These are phyloP conservation scores for Fusarium redolens DNA, from an alignment of 2,329 filamentous ascomycete species.

Conservation along the genomic window DNA sequence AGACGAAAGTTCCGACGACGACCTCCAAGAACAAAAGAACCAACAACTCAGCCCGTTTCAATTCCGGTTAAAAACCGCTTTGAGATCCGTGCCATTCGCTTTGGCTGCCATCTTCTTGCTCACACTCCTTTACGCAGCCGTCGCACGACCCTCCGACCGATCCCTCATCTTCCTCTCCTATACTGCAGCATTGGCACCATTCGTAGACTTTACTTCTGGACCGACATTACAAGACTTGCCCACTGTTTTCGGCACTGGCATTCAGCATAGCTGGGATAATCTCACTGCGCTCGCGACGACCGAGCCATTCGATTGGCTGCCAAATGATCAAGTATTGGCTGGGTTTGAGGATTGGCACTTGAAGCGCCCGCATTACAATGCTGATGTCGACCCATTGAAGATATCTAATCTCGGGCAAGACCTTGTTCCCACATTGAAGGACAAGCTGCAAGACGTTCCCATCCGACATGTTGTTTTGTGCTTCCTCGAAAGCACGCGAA, in stretches of 20 bases:
- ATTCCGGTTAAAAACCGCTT: not conserved
- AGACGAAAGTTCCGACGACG: not conserved
- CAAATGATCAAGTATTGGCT: conserved; percentile 29
- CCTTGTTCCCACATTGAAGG: conserved; percentile 43
- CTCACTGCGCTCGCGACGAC: conserved; percentile 43
- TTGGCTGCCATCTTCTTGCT: conserved; percentile 5
- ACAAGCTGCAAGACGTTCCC: conserved; percentile 45
- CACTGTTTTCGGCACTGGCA: conserved; percentile 35
- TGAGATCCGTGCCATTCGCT: not conserved
- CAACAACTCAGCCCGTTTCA: not conserved
- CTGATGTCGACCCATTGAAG: conserved; percentile 53
- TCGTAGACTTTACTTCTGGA: conserved; percentile 49
- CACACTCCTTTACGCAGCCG: conserved; percentile 33
- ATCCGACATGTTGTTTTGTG: conserved; percentile 57
- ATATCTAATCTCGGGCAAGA: conserved; percentile 53
- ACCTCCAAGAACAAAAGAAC: not conserved
- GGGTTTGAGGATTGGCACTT: conserved; percentile 48
- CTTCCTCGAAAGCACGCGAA: conserved; percentile 58
- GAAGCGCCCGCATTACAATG: conserved; percentile 50
- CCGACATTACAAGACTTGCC: conserved; percentile 42
- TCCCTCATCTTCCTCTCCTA: conserved; percentile 52
- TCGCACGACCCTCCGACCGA: conserved; percentile 45
- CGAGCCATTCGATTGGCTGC: conserved; percentile 43
- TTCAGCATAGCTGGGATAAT: conserved; percentile 46
- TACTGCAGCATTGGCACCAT: conserved; percentile 49